Conservation (phyloP, 257 asterid genomes). For the Anisodus tanguticus region DNA sequence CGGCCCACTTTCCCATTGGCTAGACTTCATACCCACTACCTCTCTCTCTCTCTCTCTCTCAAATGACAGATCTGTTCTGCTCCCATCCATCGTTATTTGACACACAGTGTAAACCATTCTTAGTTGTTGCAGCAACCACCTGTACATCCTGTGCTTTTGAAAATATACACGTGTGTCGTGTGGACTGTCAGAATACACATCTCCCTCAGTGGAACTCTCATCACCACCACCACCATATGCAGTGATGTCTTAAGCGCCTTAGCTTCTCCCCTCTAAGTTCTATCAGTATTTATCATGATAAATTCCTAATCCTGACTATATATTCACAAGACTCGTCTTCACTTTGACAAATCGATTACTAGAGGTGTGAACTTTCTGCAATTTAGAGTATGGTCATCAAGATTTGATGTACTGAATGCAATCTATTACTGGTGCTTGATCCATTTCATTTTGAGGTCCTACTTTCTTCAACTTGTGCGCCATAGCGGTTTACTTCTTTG, state of each 20-base stretch:
- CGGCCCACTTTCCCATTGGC: not conserved
- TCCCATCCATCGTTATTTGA: not conserved
- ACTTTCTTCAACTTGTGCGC: not conserved
- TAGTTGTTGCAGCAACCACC: not conserved
- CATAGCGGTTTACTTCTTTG: not conserved
- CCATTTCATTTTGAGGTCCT: slow-evolving; percentile 26
- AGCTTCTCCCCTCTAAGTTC: not conserved
- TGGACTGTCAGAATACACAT: not conserved
- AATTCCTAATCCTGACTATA: not conserved
- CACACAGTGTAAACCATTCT: not conserved
- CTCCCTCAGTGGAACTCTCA: slow-evolving; percentile 6
- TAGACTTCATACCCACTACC: not conserved
- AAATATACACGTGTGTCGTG: not conserved
- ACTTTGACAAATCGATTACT: not conserved
- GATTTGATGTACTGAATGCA: not conserved
- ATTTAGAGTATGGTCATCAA: not conserved
- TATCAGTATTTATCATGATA: not conserved
- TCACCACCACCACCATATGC: not conserved
- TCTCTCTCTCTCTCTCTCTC: not conserved
- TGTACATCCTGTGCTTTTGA: slow-evolving; percentile 10
- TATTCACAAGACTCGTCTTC: not conserved
- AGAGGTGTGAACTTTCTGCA: not conserved
- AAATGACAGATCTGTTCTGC: slow-evolving; percentile 4
- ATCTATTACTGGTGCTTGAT: slow-evolving; percentile 7
- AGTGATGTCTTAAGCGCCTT: not conserved